Percentiles rank a stretch among this genome's conserved stretches.
phyloP scores from a whole-genome alignment of 805 yeast species.

The Metschnikowia aberdeeniae region DNA sequence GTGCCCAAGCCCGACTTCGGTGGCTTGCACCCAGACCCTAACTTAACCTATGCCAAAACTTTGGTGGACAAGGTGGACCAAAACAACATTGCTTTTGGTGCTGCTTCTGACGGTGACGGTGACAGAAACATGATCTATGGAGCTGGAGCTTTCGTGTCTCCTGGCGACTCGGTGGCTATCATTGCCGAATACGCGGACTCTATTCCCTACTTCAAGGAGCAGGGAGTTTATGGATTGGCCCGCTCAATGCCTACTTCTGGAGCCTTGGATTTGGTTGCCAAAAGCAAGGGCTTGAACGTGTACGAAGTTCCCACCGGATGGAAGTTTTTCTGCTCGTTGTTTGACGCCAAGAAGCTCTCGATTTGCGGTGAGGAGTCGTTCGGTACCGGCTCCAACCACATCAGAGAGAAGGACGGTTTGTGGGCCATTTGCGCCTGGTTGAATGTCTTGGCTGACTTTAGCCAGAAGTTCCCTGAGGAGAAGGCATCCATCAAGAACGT shows the following conservation, averaged over 20 bases:
- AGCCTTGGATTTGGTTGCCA: constrained; percentile 90
- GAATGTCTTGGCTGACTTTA: constrained; percentile 85
- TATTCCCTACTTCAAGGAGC: constrained; percentile 86
- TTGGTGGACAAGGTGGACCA: constrained; percentile 82
- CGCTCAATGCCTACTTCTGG: constrained; percentile 97
- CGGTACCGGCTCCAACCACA: constrained; percentile 97
- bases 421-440: constrained; percentile 99
- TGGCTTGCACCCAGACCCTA: constrained; percentile 97
- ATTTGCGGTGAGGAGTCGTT: constrained; percentile 98
- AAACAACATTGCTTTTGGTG: constrained; percentile 85
- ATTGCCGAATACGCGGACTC: constrained; percentile 86
- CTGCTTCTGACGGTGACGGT: constrained; percentile 99
- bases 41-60: constrained; percentile 87
- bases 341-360: constrained; percentile 87
- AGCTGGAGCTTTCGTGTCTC: constrained; percentile 89
- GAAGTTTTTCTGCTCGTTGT: constrained; percentile 95
- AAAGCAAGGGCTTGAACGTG: constrained; percentile 61
- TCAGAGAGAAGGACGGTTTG: constrained; percentile 95
- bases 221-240: constrained; percentile 89
- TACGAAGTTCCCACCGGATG: constrained; percentile 99
- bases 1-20: constrained; percentile 88
- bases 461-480: constrained; percentile 51
- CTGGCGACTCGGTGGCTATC: constrained; percentile 97
- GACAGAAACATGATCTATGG: constrained; percentile 99
- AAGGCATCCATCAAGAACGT: constrained; percentile 70